A percentile compares a stretch with the other conserved stretches of the same genome.
Evolutionary conservation across 2,329 filamentous ascomycete species (phyloP).

Genomic region (Neopestalotiopsis rosae): DNA sequence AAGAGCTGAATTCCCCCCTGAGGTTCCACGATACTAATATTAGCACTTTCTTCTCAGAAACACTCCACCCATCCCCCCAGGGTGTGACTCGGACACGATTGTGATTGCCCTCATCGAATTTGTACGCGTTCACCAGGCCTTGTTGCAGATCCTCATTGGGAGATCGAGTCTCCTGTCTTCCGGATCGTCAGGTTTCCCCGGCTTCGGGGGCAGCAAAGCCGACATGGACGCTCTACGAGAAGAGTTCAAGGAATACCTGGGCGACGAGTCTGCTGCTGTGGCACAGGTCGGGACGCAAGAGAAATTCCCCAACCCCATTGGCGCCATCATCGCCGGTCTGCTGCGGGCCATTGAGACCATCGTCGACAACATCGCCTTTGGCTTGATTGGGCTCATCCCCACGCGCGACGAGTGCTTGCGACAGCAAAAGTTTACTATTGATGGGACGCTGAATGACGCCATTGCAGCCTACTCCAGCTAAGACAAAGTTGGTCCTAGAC

Average conservation of each 20-base stretch:
- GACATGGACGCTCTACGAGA: not conserved
- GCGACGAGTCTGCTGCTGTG: no score
- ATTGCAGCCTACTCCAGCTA: slow-evolving; percentile 18
- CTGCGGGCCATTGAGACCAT: slow-evolving; percentile 19
- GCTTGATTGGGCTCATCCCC: slow-evolving; percentile 18
- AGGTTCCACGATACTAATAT: no score
- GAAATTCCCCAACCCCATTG: slow-evolving; percentile 19
- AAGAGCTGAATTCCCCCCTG: no score
- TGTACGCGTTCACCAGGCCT: slow-evolving; percentile 20
- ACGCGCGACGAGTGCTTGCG: slow-evolving; percentile 19
- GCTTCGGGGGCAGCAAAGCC: slow-evolving; percentile 9
- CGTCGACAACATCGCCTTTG: slow-evolving; percentile 20
- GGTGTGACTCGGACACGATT: slow-evolving; percentile 21
- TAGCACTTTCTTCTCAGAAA: not conserved
- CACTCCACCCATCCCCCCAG: slow-evolving; percentile 13
- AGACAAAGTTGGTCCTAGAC: not conserved
- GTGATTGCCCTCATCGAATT: slow-evolving; percentile 22
- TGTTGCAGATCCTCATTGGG: slow-evolving; percentile 20
- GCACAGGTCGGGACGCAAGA: not conserved
- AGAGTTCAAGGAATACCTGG: not conserved
- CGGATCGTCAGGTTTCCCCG: not conserved
- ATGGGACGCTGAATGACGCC: slow-evolving; percentile 20
- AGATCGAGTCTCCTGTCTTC: slow-evolving; percentile 15
- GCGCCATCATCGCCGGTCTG: slow-evolving; percentile 17
- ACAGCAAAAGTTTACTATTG: slow-evolving; percentile 20